A percentile compares a stretch with the other conserved stretches of the same genome.
Evolutionary conservation across 495 filamentous ascomycete genomes (phyloP).

Genomic region (Annulohypoxylon nitens): DNA sequence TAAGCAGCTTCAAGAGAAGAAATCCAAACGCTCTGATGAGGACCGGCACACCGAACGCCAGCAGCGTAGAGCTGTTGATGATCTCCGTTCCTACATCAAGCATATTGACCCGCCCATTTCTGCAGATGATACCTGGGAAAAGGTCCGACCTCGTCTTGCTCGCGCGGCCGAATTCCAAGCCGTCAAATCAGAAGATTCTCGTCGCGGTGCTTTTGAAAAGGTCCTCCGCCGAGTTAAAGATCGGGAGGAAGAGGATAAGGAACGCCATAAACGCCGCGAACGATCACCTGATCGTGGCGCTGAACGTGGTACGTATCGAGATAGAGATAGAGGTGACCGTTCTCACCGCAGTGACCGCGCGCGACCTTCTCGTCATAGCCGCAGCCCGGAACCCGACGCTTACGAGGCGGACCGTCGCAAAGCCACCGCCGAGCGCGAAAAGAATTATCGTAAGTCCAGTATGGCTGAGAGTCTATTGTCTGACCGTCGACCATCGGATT

Average conservation of each 20-base stretch:
- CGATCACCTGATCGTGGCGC: constrained; percentile 71
- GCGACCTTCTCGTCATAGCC: constrained; percentile 70
- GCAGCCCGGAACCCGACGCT: constrained; percentile 85
- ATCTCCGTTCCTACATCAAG: constrained; percentile 88
- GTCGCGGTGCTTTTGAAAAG: constrained; percentile 91
- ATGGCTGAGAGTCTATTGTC: constrained; percentile 72
- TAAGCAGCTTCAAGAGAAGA: constrained; percentile 77
- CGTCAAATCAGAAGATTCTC: constrained; percentile 83
- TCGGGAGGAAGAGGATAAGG: constrained; percentile 89
- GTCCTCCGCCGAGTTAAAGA: constrained; percentile 89
- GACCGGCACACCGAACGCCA: constrained; percentile 88
- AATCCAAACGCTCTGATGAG: constrained; percentile 78
- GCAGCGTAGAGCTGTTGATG: constrained; percentile 86
- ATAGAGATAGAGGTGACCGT: constrained; percentile 71
- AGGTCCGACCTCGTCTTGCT: constrained; percentile 80
- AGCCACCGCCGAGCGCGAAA: constrained; percentile 86
- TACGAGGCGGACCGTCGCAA: constrained; percentile 91
- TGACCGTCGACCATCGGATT: constrained; percentile 61
- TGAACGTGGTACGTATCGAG: constrained; percentile 71
- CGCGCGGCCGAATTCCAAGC: constrained; percentile 85
- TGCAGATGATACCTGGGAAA: constrained; percentile 84
- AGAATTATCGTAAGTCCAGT: constrained; percentile 84
- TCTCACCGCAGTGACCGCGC: constrained; percentile 68
- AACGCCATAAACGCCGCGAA: constrained; percentile 74
- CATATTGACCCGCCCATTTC: constrained; percentile 89